Percentiles rank a stretch among this genome's conserved stretches.
Conservation (phyloP, 768 basidiomycete species). For the Mycena latifolia region DNA sequence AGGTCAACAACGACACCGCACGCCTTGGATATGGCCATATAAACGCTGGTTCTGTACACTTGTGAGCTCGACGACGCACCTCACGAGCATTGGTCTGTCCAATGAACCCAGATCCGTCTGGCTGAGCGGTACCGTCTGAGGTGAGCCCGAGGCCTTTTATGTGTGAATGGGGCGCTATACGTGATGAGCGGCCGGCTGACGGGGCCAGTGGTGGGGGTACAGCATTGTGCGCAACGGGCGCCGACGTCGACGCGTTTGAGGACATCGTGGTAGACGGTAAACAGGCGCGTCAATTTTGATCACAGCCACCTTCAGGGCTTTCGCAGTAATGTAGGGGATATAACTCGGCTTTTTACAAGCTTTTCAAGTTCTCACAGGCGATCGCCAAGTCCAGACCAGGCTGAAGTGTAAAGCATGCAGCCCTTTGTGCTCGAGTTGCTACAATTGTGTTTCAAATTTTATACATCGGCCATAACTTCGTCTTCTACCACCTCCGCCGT, state of each 20-base stretch:
- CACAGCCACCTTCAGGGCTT: conserved; percentile 3
- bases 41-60: neutral
- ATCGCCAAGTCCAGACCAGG: too few relatives aligned
- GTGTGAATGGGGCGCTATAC: conserved; percentile 94
- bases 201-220: conserved; percentile 75
- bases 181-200: conserved; percentile 75
- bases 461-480: conserved; percentile 6
- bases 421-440: neutral
- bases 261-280: conserved; percentile 32
- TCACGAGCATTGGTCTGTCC: conserved; percentile 93
- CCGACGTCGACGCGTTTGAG: conserved; percentile 60
- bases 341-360: too few relatives aligned
- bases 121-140: conserved; percentile 81
- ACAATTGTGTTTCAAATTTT: conserved; percentile 1
- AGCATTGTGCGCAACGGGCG: conserved; percentile 79
- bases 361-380: too few relatives aligned
- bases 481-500: neutral
- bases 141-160: conserved; percentile 96
- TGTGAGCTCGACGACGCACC: conserved; percentile 56
- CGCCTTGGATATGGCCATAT: conserved; percentile 62
- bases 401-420: too few relatives aligned
- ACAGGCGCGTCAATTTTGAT: conserved; percentile 13
- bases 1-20: conserved; percentile 93
- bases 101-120: conserved; percentile 87
- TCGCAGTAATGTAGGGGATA: too few relatives aligned